phyloP scores from a whole-genome alignment of 2,329 filamentous ascomycete species.

The Fusarium chaquense region DNA sequence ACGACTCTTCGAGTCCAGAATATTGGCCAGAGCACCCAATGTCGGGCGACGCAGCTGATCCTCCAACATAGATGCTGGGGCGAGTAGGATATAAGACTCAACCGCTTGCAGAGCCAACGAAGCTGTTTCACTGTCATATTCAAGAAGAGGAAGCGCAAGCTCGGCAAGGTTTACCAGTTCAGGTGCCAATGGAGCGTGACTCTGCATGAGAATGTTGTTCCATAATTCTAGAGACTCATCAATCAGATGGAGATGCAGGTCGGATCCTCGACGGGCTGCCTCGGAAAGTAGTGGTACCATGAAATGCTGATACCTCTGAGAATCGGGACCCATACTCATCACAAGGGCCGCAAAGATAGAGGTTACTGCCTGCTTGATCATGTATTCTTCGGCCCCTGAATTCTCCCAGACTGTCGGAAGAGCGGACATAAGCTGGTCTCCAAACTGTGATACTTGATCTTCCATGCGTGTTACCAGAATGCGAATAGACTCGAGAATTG shows the following conservation, averaged over 20 bases:
- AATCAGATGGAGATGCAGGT: slow-evolving; percentile 82
- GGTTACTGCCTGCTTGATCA: slow-evolving; percentile 94
- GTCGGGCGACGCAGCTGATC: slow-evolving; percentile 66
- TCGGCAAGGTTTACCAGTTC: slow-evolving; percentile 73
- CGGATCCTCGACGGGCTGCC: slow-evolving; percentile 80
- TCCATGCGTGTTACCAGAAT: slow-evolving; percentile 86
- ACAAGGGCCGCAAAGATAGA: slow-evolving; percentile 87
- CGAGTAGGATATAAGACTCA: slow-evolving; percentile 77
- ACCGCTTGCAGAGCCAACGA: slow-evolving; percentile 72
- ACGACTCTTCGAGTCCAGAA: slow-evolving; percentile 65
- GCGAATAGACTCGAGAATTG: slow-evolving; percentile 86
- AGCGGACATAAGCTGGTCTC: slow-evolving; percentile 83
- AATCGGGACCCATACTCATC: slow-evolving; percentile 84
- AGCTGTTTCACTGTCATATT: slow-evolving; percentile 73
- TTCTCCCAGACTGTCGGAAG: slow-evolving; percentile 87
- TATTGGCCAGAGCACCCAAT: slow-evolving; percentile 62
- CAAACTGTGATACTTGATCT: slow-evolving; percentile 73
- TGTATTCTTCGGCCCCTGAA: slow-evolving; percentile 82
- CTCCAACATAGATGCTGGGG: slow-evolving; percentile 73
- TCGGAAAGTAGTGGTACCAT: slow-evolving; percentile 86
- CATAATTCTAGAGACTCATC: slow-evolving; percentile 94
- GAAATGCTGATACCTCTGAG: slow-evolving; percentile 80
- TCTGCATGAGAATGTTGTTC: slow-evolving; percentile 78
- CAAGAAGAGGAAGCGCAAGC: slow-evolving; percentile 73
- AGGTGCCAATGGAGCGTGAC: slow-evolving; percentile 69